Percentiles rank a stretch among this genome's conserved stretches.
Evolutionary conservation across 768 basidiomycete genomes (phyloP).

Genomic region (Pisolithus albus): DNA sequence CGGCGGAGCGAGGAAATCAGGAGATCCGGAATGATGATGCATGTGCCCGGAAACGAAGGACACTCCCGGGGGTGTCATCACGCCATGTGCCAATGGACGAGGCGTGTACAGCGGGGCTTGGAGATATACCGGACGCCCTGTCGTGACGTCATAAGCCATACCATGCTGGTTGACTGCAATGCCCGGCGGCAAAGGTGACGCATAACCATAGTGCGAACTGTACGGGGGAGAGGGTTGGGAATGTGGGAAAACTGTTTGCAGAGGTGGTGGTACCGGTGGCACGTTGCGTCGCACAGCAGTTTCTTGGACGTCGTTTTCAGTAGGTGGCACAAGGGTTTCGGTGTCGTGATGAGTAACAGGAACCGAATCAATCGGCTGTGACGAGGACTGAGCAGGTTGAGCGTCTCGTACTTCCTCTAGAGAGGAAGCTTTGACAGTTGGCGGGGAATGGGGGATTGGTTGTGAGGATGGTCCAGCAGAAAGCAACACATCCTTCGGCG

Average conservation of each 20-base stretch:
- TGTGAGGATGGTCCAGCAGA: constrained; percentile 2
- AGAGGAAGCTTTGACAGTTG: neutral
- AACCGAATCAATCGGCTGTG: constrained; percentile 10
- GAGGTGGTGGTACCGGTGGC: constrained; percentile 35
- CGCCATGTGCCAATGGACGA: constrained; percentile 55
- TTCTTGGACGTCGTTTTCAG: constrained; percentile 22
- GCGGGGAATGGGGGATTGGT: constrained; percentile 2
- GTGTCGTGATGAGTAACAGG: constrained; percentile 25
- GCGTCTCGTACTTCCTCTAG: constrained; percentile 1
- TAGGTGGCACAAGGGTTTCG: constrained; percentile 19
- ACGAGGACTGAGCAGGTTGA: constrained; percentile 9
- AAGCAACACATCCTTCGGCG: constrained; percentile 15
- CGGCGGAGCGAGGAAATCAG: constrained; percentile 55
- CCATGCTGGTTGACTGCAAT: constrained; percentile 70
- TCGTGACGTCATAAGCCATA: constrained; percentile 75
- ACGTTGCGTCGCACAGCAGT: constrained; percentile 21
- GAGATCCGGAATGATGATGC: constrained; percentile 53
- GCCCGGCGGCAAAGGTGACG: constrained; percentile 55
- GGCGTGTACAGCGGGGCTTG: constrained; percentile 62
- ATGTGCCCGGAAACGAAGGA: constrained; percentile 58
- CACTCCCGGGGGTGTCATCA: constrained; percentile 40
- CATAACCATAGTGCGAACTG: constrained; percentile 61
- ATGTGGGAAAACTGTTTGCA: constrained; percentile 39
- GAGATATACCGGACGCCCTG: constrained; percentile 73
- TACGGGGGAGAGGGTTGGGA: constrained; percentile 50